Evolutionary conservation across 106 monocot genomes (phyloP), one percentile per base, ranked within the genome.

Genomic region (Amphibolis antarctica): DNA sequence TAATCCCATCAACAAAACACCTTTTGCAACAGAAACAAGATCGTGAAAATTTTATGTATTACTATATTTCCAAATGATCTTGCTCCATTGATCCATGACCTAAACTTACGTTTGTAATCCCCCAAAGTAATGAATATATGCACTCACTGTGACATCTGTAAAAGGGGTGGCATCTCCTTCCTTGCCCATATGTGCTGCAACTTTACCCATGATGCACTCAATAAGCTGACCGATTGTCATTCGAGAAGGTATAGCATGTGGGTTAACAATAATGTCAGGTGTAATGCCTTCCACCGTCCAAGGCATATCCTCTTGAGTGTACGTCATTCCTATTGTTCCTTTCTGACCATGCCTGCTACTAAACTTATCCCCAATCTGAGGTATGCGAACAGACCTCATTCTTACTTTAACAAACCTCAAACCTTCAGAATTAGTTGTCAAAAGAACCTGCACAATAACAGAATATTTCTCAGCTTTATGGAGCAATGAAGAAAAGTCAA

Each of bases 221-320:
- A 98, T 98, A 53, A 98, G 96, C 57, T 98, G 96, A 48, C 96
- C 96, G 46, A 98, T 98, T n/a, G 96, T 96, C 96, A 96, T 96
- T 30, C 96, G 89, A 63, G 96, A 96, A 28, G 96, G 96, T 74
- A 96, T 96, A 58, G 96, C 96, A 80, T 96, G 96, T 46, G 96
- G 96, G 56, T 96, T 96, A 61, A 96, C 96, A 58, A 96, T 96
- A 74, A 96, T 96, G 62, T 96, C 96, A 56, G 96, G 96, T 44
- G 96, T 98, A 65, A 98, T 98, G 79, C 96, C 96, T 82, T 98
- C 96, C n/a, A 98, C 87, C 17, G 96, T 98, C 96, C 96, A 98
- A 18, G 96, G 96, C 96, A 98, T 98, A 63, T 98, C 96, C 70
- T 98, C 96, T 66, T 98, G 96, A 13, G 96, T 98, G 67, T 98